These are phyloP conservation scores for Ceratocystis alfenasii DNA, from an alignment of 2,329 filamentous ascomycete species.

Conservation along the genomic window DNA sequence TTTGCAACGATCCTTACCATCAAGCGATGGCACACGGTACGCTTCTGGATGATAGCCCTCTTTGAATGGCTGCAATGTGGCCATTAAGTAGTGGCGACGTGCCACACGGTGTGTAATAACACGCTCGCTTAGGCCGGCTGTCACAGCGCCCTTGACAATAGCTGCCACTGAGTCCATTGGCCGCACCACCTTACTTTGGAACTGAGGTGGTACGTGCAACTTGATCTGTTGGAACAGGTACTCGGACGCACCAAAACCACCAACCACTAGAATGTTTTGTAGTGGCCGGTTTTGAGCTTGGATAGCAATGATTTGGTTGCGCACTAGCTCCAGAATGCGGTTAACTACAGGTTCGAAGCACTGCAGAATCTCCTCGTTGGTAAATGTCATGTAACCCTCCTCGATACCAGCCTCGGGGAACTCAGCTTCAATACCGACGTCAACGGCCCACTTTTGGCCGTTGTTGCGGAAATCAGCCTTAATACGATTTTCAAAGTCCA, in stretches of 20 bases:
- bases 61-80: constrained; percentile 95
- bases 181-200: constrained; percentile 94
- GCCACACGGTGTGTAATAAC: constrained; percentile 95
- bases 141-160: constrained; percentile 96
- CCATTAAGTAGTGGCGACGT: constrained; percentile 97
- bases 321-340: constrained; percentile 85
- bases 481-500: constrained; percentile 99
- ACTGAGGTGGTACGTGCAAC: constrained; percentile 92
- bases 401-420: constrained; percentile 96
- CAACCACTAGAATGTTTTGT: constrained; percentile 93
- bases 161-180: constrained; percentile 98
- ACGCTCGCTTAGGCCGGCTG: constrained; percentile 91
- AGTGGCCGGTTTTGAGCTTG: constrained; percentile 89
- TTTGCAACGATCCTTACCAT: constrained; percentile 97
- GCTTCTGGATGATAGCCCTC: constrained; percentile 97
- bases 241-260: constrained; percentile 95
- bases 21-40: constrained; percentile 89
- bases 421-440: constrained; percentile 96
- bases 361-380: constrained; percentile 96
- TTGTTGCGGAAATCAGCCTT: constrained; percentile 99
- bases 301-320: constrained; percentile 98
- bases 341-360: constrained; percentile 98
- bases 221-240: constrained; percentile 99
- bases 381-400: constrained; percentile 99
- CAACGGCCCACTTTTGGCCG: constrained; percentile 96